These are phyloP conservation scores for Aphanomyces cochlioides DNA, from an alignment of 352 stramenopile species.

Conservation along the genomic window DNA sequence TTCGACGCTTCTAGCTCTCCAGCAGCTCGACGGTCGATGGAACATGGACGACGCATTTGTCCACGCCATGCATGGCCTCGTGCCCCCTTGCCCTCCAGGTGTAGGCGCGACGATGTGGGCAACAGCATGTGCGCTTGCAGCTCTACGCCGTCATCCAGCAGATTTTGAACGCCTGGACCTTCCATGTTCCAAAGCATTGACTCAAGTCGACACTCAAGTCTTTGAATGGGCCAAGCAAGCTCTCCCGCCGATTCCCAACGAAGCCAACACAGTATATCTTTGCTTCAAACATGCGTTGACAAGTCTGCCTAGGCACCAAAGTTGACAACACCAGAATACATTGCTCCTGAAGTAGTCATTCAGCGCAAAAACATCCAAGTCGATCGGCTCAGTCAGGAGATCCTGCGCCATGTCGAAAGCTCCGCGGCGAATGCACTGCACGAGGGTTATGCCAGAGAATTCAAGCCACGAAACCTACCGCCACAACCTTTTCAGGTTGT, in stretches of 20 bases:
- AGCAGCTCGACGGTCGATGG: constrained; percentile 21
- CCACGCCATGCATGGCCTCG: not conserved
- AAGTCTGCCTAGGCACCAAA: not conserved
- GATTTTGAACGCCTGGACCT: constrained; percentile 10
- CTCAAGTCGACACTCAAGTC: constrained; percentile 15
- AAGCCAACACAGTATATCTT: not conserved
- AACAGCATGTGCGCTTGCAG: not conserved
- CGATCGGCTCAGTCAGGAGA: too few species aligned
- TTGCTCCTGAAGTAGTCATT: too few species aligned
- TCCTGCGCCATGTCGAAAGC: too few species aligned
- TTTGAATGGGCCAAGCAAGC: constrained; percentile 15
- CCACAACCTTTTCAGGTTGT: not conserved
- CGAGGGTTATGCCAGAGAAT: too few species aligned
- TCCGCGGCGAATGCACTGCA: too few species aligned
- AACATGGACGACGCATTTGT: constrained; percentile 2
- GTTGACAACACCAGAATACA: not conserved
- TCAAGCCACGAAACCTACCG: too few species aligned
- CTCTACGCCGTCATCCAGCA: constrained; percentile 1
- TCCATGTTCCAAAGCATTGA: not conserved
- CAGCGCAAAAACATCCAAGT: too few species aligned
- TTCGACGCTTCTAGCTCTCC: constrained; percentile 4
- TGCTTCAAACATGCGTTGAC: not conserved
- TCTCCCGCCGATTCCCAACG: constrained; percentile 1
- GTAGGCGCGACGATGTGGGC: constrained; percentile 7
- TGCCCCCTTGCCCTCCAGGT: not conserved